These are phyloP conservation scores for Limonium bicolor DNA, from an alignment of 148 eudicot species.

Conservation along the genomic window DNA sequence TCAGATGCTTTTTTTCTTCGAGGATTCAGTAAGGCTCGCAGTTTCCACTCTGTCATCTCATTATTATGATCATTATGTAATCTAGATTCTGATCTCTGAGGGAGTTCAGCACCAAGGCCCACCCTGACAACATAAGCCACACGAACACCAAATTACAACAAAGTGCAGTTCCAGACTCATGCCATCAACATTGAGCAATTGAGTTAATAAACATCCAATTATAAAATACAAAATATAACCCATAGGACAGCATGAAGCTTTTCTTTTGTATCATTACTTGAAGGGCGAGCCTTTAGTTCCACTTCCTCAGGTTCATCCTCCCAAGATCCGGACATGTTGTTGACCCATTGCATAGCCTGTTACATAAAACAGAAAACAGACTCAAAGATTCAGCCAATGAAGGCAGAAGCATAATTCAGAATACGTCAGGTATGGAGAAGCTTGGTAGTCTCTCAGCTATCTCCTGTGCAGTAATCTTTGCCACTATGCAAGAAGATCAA, in stretches of 20 bases:
- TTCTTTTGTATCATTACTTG: no score
- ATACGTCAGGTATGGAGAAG: neutral
- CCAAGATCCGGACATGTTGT: constrained; percentile 35
- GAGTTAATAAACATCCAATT: no score
- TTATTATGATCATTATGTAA: constrained; percentile 29
- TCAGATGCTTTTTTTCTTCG: constrained; percentile 29
- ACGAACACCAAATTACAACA: no score
- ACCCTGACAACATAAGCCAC: no score
- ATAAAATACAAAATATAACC: neutral
- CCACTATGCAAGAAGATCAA: neutral
- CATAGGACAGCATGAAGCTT: no score
- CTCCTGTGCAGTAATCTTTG: neutral
- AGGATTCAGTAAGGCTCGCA: constrained; percentile 32
- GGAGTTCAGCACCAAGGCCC: constrained; percentile 66
- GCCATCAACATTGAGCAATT: neutral
- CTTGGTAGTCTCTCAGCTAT: no score
- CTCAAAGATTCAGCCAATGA: neutral
- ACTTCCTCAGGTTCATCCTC: constrained; percentile 22
- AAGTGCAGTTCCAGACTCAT: no score
- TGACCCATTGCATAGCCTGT: constrained; percentile 83
- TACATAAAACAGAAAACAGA: neutral
- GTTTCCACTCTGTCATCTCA: constrained; percentile 41
- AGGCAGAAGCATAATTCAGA: neutral
- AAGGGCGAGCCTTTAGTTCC: constrained; percentile 52
- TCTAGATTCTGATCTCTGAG: constrained; percentile 23